These are phyloP conservation scores for Lumnitzera racemosa DNA, from an alignment of 345 rosid genomes.

Conservation along the genomic window DNA sequence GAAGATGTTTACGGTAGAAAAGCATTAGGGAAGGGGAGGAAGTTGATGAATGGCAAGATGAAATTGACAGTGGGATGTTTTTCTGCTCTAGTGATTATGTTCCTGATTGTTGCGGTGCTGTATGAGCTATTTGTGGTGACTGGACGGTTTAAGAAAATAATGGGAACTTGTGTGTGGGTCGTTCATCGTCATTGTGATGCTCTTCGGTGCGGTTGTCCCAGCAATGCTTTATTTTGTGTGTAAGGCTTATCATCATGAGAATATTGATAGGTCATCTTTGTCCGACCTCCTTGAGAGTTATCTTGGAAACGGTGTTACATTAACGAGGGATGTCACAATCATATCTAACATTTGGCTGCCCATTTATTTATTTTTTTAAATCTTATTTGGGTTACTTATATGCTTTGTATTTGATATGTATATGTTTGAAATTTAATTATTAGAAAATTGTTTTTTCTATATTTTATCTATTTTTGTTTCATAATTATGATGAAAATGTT, in stretches of 20 bases:
- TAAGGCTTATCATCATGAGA: slow-evolving; percentile 51
- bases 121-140: slow-evolving; percentile 29
- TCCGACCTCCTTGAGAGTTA: not conserved
- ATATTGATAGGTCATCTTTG: slow-evolving; percentile 10
- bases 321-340: not conserved
- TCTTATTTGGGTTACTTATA: too few relatives aligned
- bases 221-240: slow-evolving; percentile 53
- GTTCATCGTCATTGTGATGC: slow-evolving; percentile 23
- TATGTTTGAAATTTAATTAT: too few relatives aligned
- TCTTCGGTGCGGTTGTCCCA: slow-evolving; percentile 33
- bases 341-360: too few relatives aligned
- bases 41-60: slow-evolving; percentile 38
- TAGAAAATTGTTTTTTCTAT: too few relatives aligned
- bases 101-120: slow-evolving; percentile 1
- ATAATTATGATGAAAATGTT: too few relatives aligned
- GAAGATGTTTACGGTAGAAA: slow-evolving; percentile 39
- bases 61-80: slow-evolving; percentile 3
- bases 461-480: too few relatives aligned
- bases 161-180: slow-evolving; percentile 26
- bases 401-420: too few relatives aligned
- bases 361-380: too few relatives aligned
- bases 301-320: not conserved
- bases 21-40: slow-evolving; percentile 37
- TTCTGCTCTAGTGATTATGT: slow-evolving; percentile 1
- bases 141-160: not conserved